phyloP scores from a whole-genome alignment of 805 yeast genomes.

The Schizosaccharomyces lindneri region DNA sequence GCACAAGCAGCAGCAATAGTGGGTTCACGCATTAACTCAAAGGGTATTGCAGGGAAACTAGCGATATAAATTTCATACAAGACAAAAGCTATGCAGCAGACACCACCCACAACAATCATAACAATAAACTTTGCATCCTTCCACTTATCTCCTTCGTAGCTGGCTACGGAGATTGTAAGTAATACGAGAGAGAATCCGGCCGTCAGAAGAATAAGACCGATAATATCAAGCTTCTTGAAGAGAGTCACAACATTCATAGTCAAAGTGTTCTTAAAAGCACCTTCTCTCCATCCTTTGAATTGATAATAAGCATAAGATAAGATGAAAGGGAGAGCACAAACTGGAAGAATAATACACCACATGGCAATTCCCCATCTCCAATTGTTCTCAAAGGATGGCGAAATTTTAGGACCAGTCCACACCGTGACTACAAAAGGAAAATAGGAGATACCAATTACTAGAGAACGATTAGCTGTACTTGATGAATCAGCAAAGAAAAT shows the following conservation, averaged over 20 bases:
- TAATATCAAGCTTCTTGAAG: slow-evolving; percentile 4
- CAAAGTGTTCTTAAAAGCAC: slow-evolving; percentile 6
- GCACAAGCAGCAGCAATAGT: slow-evolving; percentile 37
- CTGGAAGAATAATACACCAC: slow-evolving; percentile 23
- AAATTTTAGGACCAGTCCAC: slow-evolving; percentile 13
- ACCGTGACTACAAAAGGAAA: slow-evolving; percentile 16
- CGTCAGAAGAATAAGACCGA: slow-evolving; percentile 16
- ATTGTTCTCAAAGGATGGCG: slow-evolving; percentile 8
- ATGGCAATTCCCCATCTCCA: slow-evolving; percentile 31
- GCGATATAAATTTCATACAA: slow-evolving; percentile 31
- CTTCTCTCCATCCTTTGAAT: slow-evolving; percentile 13
- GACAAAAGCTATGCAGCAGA: slow-evolving; percentile 22
- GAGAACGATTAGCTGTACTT: slow-evolving; percentile 21
- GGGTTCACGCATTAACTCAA: slow-evolving; percentile 28
- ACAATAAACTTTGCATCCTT: slow-evolving; percentile 15
- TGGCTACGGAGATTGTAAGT: slow-evolving; percentile 17
- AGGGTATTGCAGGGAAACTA: slow-evolving; percentile 32
- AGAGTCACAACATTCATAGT: neutral
- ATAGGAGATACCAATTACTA: slow-evolving; percentile 13
- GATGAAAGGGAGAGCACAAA: slow-evolving; percentile 13
- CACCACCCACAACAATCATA: slow-evolving; percentile 23
- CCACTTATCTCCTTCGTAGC: slow-evolving; percentile 13
- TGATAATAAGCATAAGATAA: slow-evolving; percentile 12
- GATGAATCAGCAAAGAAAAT: slow-evolving; percentile 38
- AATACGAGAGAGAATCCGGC: slow-evolving; percentile 16